Conservation (phyloP, 441 rosid species). For the Jatropha podagrica region DNA sequence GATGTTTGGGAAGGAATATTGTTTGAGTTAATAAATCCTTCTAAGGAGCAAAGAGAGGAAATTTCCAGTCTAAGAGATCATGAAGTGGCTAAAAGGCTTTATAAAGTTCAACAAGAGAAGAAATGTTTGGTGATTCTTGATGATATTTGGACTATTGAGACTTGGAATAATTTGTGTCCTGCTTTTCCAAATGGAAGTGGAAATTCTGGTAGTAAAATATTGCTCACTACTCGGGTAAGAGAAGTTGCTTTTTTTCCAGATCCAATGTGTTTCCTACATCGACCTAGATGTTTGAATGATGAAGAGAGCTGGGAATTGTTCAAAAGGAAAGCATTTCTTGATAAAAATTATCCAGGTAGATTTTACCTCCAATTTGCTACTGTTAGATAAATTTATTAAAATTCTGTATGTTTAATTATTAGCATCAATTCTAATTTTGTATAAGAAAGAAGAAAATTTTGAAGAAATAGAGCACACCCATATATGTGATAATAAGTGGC, state of each 20-base stretch:
- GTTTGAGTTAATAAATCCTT: conserved; percentile 18
- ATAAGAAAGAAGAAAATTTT: no score
- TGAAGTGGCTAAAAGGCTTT: conserved; percentile 24
- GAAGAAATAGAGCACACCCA: no score
- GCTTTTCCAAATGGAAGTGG: conserved; percentile 19
- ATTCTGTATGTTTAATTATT: no score
- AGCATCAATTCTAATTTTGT: no score
- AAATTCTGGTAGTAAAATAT: conserved; percentile 15
- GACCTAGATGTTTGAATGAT: conserved; percentile 15
- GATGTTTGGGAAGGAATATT: conserved; percentile 29
- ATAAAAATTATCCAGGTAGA: conserved; percentile 23
- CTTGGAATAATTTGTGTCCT: conserved; percentile 23
- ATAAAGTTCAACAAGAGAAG: conserved; percentile 24
- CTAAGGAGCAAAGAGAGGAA: conserved; percentile 22
- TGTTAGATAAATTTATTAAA: not conserved
- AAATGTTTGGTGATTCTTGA: conserved; percentile 29
- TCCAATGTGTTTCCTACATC: conserved; percentile 17
- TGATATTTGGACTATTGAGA: conserved; percentile 24
- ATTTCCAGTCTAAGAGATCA: conserved; percentile 20
- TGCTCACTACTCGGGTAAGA: conserved; percentile 22
- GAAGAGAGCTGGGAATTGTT: conserved; percentile 36
- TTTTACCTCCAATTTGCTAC: not conserved
- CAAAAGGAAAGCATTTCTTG: conserved; percentile 31
- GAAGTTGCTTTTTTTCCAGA: conserved; percentile 25
- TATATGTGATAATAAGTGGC: no score